Evolutionary conservation across 768 basidiomycete species (phyloP).

Genomic region (Termitomyces eurrhizus): DNA sequence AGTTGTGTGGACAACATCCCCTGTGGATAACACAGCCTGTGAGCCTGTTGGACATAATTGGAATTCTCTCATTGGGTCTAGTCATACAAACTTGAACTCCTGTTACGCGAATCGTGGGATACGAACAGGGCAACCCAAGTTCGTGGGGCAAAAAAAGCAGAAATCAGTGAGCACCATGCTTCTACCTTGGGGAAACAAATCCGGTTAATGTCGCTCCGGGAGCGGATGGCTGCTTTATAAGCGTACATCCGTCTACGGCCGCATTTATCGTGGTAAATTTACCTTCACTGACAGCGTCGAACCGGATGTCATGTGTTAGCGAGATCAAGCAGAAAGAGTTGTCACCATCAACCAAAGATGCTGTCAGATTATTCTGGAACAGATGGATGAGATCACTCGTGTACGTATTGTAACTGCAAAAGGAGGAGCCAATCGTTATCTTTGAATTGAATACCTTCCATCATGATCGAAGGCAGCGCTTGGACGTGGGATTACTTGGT

Average conservation of each 20-base stretch:
- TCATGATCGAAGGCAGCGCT: conserved; percentile 1
- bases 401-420: not conserved
- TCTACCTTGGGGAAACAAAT: not conserved
- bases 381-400: not conserved
- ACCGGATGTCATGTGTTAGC: not conserved
- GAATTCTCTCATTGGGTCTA: not conserved
- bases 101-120: not conserved
- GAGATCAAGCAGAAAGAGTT: not conserved
- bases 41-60: not conserved
- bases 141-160: not conserved
- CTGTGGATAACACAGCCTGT: not conserved
- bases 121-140: not conserved
- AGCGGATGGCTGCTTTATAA: not conserved
- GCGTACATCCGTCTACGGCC: not conserved
- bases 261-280: not conserved
- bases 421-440: not conserved
- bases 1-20: not conserved
- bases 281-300: not conserved
- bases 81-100: too few species aligned
- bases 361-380: not conserved
- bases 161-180: not conserved
- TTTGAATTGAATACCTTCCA: conserved; percentile 1
- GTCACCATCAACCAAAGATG: too few species aligned
- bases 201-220: not conserved
- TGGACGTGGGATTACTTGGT: conserved; percentile 3